Conservation (phyloP, 2,329 filamentous ascomycete genomes). For the Juglanconis sp. region DNA sequence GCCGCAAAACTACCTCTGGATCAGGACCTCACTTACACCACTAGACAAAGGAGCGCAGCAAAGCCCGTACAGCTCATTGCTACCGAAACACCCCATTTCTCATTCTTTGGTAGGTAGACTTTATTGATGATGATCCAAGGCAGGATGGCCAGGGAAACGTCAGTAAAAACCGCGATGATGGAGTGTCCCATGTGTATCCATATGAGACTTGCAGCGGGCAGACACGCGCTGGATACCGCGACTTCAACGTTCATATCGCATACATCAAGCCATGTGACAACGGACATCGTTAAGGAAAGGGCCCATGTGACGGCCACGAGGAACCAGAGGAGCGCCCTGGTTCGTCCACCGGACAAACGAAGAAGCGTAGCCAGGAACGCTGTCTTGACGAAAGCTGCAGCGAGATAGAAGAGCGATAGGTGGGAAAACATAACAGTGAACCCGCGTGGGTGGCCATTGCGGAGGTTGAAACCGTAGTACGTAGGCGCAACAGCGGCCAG, state of each 20-base stretch:
- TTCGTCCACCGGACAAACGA: background rate
- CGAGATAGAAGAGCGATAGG: slow-evolving; percentile 2
- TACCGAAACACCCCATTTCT: too few species aligned
- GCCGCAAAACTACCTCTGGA: too few species aligned
- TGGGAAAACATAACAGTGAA: background rate
- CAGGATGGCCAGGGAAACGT: too few species aligned
- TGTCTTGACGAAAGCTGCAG: slow-evolving; percentile 1
- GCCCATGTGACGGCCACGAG: slow-evolving; percentile 7
- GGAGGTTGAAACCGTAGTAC: slow-evolving; percentile 3
- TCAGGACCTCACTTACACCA: too few species aligned
- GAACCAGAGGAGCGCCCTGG: background rate
- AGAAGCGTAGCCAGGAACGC: slow-evolving; percentile 7
- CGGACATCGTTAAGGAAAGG: background rate
- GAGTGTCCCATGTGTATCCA: too few species aligned
- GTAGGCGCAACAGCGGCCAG: background rate
- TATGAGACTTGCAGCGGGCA: too few species aligned
- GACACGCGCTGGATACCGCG: too few species aligned
- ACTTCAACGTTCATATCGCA: background rate
- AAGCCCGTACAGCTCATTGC: too few species aligned
- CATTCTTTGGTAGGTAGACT: too few species aligned
- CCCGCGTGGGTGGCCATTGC: slow-evolving; percentile 1
- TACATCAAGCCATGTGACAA: slow-evolving; percentile 7
- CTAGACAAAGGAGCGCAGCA: too few species aligned
- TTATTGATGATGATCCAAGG: too few species aligned
- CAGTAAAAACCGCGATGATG: too few species aligned